Percentiles rank a stretch among this genome's conserved stretches.
Evolutionary conservation across 192 early-diverging fungal species (phyloP).

Genomic region (Paraglomus brasilianum): DNA sequence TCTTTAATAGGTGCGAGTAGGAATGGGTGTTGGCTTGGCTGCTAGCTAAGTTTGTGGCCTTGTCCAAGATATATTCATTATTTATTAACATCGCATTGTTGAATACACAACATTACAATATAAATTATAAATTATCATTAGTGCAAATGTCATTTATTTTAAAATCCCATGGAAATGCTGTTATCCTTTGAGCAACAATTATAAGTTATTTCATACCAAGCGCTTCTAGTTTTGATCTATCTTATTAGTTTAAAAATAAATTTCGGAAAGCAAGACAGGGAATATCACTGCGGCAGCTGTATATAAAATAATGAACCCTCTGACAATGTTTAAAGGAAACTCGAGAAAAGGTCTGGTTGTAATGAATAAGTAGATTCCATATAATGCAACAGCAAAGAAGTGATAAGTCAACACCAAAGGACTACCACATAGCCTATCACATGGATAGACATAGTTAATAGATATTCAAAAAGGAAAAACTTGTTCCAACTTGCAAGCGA

Average conservation of each 20-base stretch:
- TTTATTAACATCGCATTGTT: too few species aligned
- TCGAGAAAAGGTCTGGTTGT: constrained; percentile 45
- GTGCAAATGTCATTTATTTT: too few species aligned
- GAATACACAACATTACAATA: too few species aligned
- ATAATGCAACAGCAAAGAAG: constrained; percentile 90
- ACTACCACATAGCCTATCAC: constrained; percentile 59
- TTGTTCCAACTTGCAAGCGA: neutral
- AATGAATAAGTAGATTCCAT: constrained; percentile 59
- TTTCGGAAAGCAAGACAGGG: constrained; percentile 52
- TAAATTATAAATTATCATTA: too few species aligned
- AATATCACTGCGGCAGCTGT: constrained; percentile 44
- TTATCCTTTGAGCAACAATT: too few species aligned
- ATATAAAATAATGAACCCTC: constrained; percentile 46
- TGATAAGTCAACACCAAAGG: constrained; percentile 80
- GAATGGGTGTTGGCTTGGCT: too few species aligned
- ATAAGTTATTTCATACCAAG: too few species aligned
- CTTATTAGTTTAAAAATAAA: neutral
- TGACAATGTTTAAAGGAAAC: constrained; percentile 48
- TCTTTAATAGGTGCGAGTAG: too few species aligned
- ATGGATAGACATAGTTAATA: neutral
- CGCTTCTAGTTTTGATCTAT: too few species aligned
- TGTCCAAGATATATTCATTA: too few species aligned
- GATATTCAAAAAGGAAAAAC: neutral
- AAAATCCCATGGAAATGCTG: too few species aligned
- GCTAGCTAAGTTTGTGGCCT: too few species aligned